Conservation (phyloP, 1,139 yeast genomes). For the Candida labiduridarum region DNA sequence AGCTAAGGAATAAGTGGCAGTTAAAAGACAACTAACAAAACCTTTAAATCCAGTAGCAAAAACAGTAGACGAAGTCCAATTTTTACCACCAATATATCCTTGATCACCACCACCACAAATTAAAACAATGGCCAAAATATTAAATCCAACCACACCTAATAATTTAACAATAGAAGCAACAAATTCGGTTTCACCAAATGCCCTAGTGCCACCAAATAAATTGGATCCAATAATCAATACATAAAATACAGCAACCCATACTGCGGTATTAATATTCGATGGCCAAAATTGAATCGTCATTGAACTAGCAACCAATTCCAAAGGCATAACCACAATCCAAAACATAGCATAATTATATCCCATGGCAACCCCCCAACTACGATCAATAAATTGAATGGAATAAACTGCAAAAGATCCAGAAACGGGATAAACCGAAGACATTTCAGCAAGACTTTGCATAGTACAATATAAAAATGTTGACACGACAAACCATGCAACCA, state of each 20-base stretch:
- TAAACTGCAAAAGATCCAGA: conserved; percentile 74
- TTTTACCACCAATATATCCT: conserved; percentile 56
- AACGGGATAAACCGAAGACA: conserved; percentile 67
- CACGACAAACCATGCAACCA: conserved; percentile 47
- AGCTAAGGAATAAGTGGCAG: conserved; percentile 48
- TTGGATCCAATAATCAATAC: conserved; percentile 57
- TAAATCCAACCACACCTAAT: conserved; percentile 64
- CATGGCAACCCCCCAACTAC: conserved; percentile 75
- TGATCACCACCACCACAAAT: conserved; percentile 67
- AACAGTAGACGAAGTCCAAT: conserved; percentile 52
- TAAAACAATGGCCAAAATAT: conserved; percentile 68
- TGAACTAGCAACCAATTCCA: conserved; percentile 73
- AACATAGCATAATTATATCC: conserved; percentile 71
- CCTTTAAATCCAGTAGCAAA: conserved; percentile 67
- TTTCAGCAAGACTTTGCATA: conserved; percentile 69
- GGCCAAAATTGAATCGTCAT: conserved; percentile 71
- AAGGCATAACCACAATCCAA: conserved; percentile 70
- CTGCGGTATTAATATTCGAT: conserved; percentile 56
- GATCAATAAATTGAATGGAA: conserved; percentile 55
- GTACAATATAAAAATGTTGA: conserved; percentile 58
- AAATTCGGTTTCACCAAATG: conserved; percentile 72
- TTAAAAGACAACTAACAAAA: conserved; percentile 40
- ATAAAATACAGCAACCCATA: conserved; percentile 68
- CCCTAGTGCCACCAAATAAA: conserved; percentile 56
- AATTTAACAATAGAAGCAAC: conserved; percentile 61